These are phyloP conservation scores for Isochrysis galbana DNA, from an alignment of 78 protist genomes.

Conservation along the genomic window DNA sequence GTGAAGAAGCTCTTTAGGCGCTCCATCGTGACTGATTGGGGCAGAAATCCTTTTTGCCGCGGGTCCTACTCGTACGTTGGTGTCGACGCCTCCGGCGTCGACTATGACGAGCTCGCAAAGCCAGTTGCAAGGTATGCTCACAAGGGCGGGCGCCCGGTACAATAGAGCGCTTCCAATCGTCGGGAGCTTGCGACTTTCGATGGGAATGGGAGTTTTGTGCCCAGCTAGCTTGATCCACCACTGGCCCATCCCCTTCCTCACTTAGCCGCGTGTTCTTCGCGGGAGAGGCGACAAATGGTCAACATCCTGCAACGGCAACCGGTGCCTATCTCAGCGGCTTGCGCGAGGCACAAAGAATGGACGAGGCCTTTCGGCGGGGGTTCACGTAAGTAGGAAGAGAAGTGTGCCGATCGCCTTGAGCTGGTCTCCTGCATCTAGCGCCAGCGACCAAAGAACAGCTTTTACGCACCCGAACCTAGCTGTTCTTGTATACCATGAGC, in stretches of 20 bases:
- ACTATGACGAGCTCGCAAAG: slow-evolving; percentile 50
- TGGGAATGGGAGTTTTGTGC: too few species aligned
- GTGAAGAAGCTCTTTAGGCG: not conserved
- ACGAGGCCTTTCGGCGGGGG: not conserved
- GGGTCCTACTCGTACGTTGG: slow-evolving; percentile 60
- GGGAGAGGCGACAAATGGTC: slow-evolving; percentile 53
- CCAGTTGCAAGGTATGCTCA: slow-evolving; percentile 34
- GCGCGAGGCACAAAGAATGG: slow-evolving; percentile 50
- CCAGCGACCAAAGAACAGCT: too few species aligned
- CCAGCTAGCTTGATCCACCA: too few species aligned
- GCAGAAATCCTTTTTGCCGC: slow-evolving; percentile 20
- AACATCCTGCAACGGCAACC: slow-evolving; percentile 57
- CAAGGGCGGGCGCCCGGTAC: too few species aligned
- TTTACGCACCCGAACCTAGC: too few species aligned
- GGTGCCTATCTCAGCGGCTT: slow-evolving; percentile 54
- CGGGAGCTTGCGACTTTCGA: too few species aligned
- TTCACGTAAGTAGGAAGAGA: too few species aligned
- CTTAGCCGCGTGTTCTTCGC: not conserved
- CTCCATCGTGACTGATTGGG: slow-evolving; percentile 42
- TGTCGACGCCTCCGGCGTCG: slow-evolving; percentile 32
- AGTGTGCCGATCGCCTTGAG: too few species aligned
- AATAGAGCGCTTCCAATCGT: too few species aligned
- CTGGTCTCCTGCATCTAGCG: too few species aligned
- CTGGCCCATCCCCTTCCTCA: too few species aligned
- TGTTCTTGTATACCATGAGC: too few species aligned